These are phyloP conservation scores for Pyrenopolyporus hunteri DNA, from an alignment of 495 filamentous ascomycete species.

Conservation along the genomic window DNA sequence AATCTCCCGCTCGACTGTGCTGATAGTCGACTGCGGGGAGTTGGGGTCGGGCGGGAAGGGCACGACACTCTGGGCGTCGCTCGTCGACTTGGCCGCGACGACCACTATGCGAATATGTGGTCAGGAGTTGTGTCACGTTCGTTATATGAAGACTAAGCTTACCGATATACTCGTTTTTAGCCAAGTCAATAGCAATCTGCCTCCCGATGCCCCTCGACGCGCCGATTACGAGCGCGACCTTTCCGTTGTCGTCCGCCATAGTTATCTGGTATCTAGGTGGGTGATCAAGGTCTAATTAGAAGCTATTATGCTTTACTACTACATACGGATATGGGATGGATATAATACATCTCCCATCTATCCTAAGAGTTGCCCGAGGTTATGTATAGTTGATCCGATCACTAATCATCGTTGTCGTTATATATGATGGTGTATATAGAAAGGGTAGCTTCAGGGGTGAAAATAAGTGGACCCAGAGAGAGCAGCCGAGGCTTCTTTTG, in stretches of 20 bases:
- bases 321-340: no score
- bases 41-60: slow-evolving; percentile 87
- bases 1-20: slow-evolving; percentile 82
- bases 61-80: slow-evolving; percentile 58
- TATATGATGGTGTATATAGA: no score
- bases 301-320: background rate
- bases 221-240: slow-evolving; percentile 73
- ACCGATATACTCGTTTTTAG: slow-evolving; percentile 74
- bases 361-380: slow-evolving; percentile 8
- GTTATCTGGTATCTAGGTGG: background rate
- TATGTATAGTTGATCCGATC: slow-evolving; percentile 17
- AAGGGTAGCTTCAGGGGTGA: no score
- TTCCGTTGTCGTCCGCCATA: slow-evolving; percentile 22
- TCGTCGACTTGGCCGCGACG: slow-evolving; percentile 79
- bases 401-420: slow-evolving; percentile 20
- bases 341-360: no score
- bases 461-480: slow-evolving; percentile 17
- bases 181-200: slow-evolving; percentile 77
- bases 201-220: slow-evolving; percentile 80
- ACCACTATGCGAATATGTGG: slow-evolving; percentile 61
- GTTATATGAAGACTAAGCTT: slow-evolving; percentile 15
- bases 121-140: background rate
- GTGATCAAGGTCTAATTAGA: background rate
- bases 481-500: slow-evolving; percentile 22
- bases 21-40: slow-evolving; percentile 77